These are phyloP conservation scores for Auricularia heimuer DNA, from an alignment of 768 basidiomycete genomes.

Conservation along the genomic window DNA sequence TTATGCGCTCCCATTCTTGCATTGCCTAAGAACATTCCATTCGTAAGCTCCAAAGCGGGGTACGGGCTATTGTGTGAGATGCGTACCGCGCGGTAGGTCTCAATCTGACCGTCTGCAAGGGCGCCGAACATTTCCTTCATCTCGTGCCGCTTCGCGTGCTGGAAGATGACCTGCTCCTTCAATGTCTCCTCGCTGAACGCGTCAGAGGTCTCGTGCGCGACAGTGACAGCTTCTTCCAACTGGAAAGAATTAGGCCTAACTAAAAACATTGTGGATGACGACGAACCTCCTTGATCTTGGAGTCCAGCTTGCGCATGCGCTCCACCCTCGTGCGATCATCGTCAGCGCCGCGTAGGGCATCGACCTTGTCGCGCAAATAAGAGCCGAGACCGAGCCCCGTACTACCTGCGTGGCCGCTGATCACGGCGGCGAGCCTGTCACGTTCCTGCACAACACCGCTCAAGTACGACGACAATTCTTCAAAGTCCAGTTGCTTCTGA, in stretches of 20 bases:
- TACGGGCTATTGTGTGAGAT: neutral
- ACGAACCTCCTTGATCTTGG: constrained; percentile 88
- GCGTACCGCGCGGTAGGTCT: constrained; percentile 78
- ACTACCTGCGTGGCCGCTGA: constrained; percentile 80
- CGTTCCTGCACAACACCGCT: constrained; percentile 89
- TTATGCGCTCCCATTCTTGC: constrained; percentile 96
- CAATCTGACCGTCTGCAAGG: constrained; percentile 90
- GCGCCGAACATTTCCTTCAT: constrained; percentile 93
- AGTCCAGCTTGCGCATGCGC: constrained; percentile 85
- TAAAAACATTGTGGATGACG: neutral
- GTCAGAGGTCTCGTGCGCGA: constrained; percentile 90
- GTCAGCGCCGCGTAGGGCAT: constrained; percentile 83
- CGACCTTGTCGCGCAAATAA: constrained; percentile 88
- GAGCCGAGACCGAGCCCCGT: constrained; percentile 76
- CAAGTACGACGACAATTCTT: constrained; percentile 91
- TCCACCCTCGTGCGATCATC: constrained; percentile 90
- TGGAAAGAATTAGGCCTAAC: constrained; percentile 21
- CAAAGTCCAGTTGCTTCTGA: constrained; percentile 98
- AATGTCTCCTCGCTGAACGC: constrained; percentile 95
- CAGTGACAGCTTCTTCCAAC: constrained; percentile 94
- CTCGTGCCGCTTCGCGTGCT: constrained; percentile 82
- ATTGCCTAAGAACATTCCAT: constrained; percentile 47
- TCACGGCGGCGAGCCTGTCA: constrained; percentile 82
- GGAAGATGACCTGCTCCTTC: constrained; percentile 83
- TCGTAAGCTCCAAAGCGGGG: no score